Evolutionary conservation across 345 rosid genomes (phyloP).

Genomic region (Populus deltoides): DNA sequence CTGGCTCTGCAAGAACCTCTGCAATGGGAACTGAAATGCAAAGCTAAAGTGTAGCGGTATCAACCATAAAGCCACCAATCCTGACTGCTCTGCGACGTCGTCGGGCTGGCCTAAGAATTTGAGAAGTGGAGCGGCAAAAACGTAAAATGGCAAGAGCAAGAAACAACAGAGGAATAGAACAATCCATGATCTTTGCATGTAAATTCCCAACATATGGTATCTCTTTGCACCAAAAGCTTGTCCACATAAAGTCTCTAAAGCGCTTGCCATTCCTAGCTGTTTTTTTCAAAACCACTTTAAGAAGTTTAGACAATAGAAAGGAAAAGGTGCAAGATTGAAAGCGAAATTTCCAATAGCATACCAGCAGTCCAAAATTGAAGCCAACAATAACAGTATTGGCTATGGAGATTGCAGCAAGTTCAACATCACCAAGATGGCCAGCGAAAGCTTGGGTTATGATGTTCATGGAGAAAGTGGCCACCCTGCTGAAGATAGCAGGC

Average conservation of each 20-base stretch:
- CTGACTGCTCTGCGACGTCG: constrained; percentile 60
- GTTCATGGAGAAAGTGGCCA: constrained; percentile 48
- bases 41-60: constrained; percentile 64
- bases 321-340: background rate
- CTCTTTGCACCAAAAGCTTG: constrained; percentile 73
- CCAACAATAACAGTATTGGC: constrained; percentile 63
- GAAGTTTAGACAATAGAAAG: background rate
- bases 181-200: constrained; percentile 74
- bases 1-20: constrained; percentile 65
- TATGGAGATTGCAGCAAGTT: constrained; percentile 62
- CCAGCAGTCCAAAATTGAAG: constrained; percentile 65
- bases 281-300: background rate
- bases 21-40: constrained; percentile 51
- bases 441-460: constrained; percentile 60
- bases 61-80: constrained; percentile 44
- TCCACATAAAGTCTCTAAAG: constrained; percentile 68
- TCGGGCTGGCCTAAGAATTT: constrained; percentile 59
- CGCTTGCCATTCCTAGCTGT: constrained; percentile 78
- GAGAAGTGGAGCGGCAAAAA: constrained; percentile 54
- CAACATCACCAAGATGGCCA: constrained; percentile 60
- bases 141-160: constrained; percentile 48
- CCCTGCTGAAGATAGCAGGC: constrained; percentile 57
- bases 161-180: constrained; percentile 45
- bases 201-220: constrained; percentile 57
- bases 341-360: constrained; percentile 6